A percentile compares a stretch with the other conserved stretches of the same genome.
phyloP scores from a whole-genome alignment of 805 yeast genomes.

The Saturnispora ahearnii region DNA sequence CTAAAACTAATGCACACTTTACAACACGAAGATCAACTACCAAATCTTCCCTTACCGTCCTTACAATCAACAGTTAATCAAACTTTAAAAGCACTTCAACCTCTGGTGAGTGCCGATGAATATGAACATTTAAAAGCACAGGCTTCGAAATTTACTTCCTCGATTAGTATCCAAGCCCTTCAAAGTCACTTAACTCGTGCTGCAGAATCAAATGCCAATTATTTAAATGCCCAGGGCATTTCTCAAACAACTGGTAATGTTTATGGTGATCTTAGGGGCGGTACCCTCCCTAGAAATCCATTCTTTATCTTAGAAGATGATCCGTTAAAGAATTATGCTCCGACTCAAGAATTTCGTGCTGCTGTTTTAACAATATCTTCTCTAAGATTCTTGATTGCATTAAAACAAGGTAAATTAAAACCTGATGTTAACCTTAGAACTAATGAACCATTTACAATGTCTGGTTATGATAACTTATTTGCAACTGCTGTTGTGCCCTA shows the following conservation, averaged over 20 bases:
- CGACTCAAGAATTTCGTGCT: slow-evolving; percentile 60
- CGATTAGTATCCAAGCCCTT: slow-evolving; percentile 34
- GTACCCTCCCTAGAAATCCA: slow-evolving; percentile 69
- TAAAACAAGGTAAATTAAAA: slow-evolving; percentile 43
- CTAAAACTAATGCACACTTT: slow-evolving; percentile 16
- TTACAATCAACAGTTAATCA: slow-evolving; percentile 42
- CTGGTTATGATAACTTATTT: slow-evolving; percentile 55
- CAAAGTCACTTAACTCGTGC: slow-evolving; percentile 47
- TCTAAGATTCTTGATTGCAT: slow-evolving; percentile 53
- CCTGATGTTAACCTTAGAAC: slow-evolving; percentile 50
- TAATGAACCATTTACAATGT: slow-evolving; percentile 53
- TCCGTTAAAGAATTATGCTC: slow-evolving; percentile 49
- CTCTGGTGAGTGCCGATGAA: slow-evolving; percentile 47
- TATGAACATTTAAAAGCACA: slow-evolving; percentile 35
- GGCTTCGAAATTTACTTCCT: slow-evolving; percentile 37
- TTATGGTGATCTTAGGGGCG: slow-evolving; percentile 56
- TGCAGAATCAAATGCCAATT: slow-evolving; percentile 36
- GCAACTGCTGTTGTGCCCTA: slow-evolving; percentile 57
- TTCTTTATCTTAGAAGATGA: slow-evolving; percentile 68
- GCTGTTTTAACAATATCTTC: slow-evolving; percentile 59
- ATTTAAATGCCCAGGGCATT: slow-evolving; percentile 42
- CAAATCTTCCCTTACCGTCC: slow-evolving; percentile 56
- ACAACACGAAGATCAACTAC: slow-evolving; percentile 36
- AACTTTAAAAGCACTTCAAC: slow-evolving; percentile 47
- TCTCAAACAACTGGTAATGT: slow-evolving; percentile 48